Conservation (phyloP, 257 asterid species). For the Prunella vulgaris region DNA sequence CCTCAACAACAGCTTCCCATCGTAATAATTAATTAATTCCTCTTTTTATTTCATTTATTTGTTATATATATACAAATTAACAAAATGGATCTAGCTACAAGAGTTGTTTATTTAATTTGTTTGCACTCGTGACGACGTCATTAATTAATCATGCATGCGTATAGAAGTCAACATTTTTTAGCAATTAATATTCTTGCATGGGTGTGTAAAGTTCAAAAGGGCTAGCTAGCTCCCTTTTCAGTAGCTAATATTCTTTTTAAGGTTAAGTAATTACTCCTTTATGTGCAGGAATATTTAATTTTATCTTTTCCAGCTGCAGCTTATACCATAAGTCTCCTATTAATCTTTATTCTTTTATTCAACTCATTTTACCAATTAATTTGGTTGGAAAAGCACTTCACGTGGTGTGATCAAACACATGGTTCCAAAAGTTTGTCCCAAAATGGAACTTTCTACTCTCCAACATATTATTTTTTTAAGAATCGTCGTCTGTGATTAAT, state of each 20-base stretch:
- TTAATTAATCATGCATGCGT: not conserved
- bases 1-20: conserved; percentile 27
- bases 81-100: not conserved
- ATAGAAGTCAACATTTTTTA: not conserved
- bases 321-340: conserved; percentile 28
- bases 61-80: too few species aligned
- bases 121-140: not conserved
- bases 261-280: not conserved
- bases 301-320: conserved; percentile 29
- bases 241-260: not conserved
- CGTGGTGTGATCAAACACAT: conserved; percentile 29
- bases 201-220: not conserved
- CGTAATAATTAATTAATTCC: conserved; percentile 9
- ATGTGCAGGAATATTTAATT: conserved; percentile 10
- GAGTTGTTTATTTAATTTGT: too few species aligned
- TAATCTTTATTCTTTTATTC: conserved; percentile 29
- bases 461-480: too few species aligned
- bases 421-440: conserved; percentile 42
- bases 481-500: not conserved
- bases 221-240: not conserved
- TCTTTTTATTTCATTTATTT: not conserved
- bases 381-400: conserved; percentile 29
- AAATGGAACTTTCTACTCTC: conserved; percentile 32
- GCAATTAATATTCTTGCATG: too few species aligned
- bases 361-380: not conserved